Evolutionary conservation across 495 filamentous ascomycete genomes (phyloP).

Genomic region (Xylaria longipes): DNA sequence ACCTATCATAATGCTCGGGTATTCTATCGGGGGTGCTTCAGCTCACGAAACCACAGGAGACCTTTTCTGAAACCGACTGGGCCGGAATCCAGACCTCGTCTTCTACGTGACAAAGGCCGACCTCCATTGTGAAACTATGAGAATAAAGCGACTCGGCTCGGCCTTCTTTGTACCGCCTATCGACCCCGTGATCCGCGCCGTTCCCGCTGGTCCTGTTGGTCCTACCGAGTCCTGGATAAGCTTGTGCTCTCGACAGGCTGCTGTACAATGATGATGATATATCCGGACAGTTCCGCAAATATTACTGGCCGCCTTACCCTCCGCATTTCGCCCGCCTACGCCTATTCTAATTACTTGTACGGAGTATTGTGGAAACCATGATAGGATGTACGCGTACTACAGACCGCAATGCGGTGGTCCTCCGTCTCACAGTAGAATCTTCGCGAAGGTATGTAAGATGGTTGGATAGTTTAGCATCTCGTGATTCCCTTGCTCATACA

Average conservation of each 20-base stretch:
- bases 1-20: background rate
- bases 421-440: background rate
- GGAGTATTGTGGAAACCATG: too few relatives aligned
- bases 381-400: background rate
- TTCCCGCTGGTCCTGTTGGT: background rate
- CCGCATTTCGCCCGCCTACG: background rate
- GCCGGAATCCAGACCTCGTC: background rate
- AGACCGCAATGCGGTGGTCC: background rate
- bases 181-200: background rate
- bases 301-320: background rate
- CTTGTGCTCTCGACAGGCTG: background rate
- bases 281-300: background rate
- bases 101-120: background rate
- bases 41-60: too few relatives aligned
- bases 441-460: background rate
- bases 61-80: background rate
- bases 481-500: background rate
- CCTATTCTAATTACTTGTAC: background rate
- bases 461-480: background rate
- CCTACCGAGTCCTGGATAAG: background rate
- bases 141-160: conserved; percentile 1
- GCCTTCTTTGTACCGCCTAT: background rate
- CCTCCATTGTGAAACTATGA: background rate
- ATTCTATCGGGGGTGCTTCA: background rate
- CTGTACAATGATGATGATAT: background rate